Percentiles rank a stretch among this genome's conserved stretches.
Conservation (phyloP, 1,139 yeast species). For the Geotrichum reessii region DNA sequence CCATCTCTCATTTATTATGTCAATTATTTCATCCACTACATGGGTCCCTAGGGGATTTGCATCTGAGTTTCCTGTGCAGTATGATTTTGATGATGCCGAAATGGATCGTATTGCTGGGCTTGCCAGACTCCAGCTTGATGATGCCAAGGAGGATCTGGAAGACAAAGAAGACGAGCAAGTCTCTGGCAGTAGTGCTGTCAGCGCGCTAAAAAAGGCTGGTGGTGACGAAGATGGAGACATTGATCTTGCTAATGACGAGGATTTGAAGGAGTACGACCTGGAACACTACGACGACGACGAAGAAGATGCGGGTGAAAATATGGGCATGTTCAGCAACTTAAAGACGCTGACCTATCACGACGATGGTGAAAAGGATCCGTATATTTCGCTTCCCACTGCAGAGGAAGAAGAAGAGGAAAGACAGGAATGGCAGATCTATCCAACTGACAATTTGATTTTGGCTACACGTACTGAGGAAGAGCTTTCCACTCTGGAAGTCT, state of each 20-base stretch:
- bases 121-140: slow-evolving; percentile 76
- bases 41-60: slow-evolving; percentile 98
- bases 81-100: slow-evolving; percentile 85
- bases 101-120: slow-evolving; percentile 83
- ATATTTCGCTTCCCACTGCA: slow-evolving; percentile 57
- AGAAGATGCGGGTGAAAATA: slow-evolving; percentile 52
- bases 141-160: slow-evolving; percentile 59
- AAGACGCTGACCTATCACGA: slow-evolving; percentile 50
- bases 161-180: slow-evolving; percentile 36
- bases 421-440: slow-evolving; percentile 77
- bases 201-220: slow-evolving; percentile 25
- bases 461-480: slow-evolving; percentile 97
- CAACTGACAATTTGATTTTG: slow-evolving; percentile 82
- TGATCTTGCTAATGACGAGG: slow-evolving; percentile 52
- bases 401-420: slow-evolving; percentile 69
- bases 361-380: slow-evolving; percentile 63
- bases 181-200: slow-evolving; percentile 18
- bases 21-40: slow-evolving; percentile 82
- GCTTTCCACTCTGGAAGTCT: slow-evolving; percentile 83
- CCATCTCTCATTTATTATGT: slow-evolving; percentile 11
- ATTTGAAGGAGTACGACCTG: slow-evolving; percentile 78
- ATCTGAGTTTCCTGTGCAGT: slow-evolving; percentile 83
- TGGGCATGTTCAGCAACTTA: slow-evolving; percentile 38
- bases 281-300: slow-evolving; percentile 75
- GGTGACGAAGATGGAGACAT: slow-evolving; percentile 27